Conservation (phyloP, 148 eudicot genomes). For the Bassia scoparia region DNA sequence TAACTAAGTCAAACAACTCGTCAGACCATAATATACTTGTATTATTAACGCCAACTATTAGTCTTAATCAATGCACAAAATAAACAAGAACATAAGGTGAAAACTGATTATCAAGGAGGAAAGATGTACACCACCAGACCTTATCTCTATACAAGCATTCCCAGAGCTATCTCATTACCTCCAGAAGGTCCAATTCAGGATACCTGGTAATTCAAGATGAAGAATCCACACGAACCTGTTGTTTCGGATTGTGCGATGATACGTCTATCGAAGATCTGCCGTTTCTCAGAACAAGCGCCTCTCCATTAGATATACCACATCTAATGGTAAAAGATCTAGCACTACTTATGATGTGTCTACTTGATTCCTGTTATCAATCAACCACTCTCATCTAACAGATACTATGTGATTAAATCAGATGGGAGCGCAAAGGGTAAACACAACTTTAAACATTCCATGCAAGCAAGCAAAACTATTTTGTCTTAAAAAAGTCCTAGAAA, state of each 20-base stretch:
- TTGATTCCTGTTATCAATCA: slow-evolving; percentile 26
- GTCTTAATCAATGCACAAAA: no score
- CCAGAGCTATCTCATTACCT: slow-evolving; percentile 19
- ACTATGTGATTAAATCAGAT: slow-evolving; percentile 28
- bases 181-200: slow-evolving; percentile 35
- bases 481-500: no score
- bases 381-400: slow-evolving; percentile 24
- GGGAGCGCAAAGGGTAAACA: slow-evolving; percentile 27
- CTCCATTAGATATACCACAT: neutral
- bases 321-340: neutral
- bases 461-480: no score
- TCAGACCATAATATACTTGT: no score
- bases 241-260: slow-evolving; percentile 16
- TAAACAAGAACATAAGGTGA: no score
- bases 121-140: no score
- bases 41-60: no score
- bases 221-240: slow-evolving; percentile 10
- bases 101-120: no score
- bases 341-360: slow-evolving; percentile 11
- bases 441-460: neutral
- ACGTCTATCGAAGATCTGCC: slow-evolving; percentile 20
- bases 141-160: slow-evolving; percentile 23
- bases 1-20: no score
- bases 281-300: slow-evolving; percentile 31
- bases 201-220: slow-evolving; percentile 33